Evolutionary conservation across 2,329 filamentous ascomycete genomes (phyloP).

Genomic region (Aureobasidium sp.): DNA sequence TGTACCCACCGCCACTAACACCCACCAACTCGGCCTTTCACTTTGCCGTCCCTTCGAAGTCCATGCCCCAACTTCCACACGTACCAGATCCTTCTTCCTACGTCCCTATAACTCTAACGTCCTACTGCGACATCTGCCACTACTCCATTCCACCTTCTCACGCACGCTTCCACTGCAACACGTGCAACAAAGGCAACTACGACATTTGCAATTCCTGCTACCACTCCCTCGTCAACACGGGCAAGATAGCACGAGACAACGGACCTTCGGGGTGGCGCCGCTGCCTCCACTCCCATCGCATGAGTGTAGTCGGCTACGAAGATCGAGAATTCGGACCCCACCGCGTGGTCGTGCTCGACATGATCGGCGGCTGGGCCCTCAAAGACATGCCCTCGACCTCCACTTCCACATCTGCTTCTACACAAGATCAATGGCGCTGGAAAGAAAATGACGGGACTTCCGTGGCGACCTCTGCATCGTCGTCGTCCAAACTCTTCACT

Average conservation of each 20-base stretch:
- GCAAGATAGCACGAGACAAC: conserved; percentile 63
- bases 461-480: neutral
- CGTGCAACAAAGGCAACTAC: conserved; percentile 73
- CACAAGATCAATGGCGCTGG: conserved; percentile 25
- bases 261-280: conserved; percentile 74
- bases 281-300: conserved; percentile 68
- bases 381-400: conserved; percentile 33
- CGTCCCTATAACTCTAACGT: conserved; percentile 56
- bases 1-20: conserved; percentile 7
- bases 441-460: conserved; percentile 25
- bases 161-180: conserved; percentile 70
- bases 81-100: conserved; percentile 25
- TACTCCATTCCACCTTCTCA: conserved; percentile 60
- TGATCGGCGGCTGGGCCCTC: conserved; percentile 68
- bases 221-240: conserved; percentile 50
- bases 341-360: conserved; percentile 58
- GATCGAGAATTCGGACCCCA: conserved; percentile 58
- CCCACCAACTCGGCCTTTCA: conserved; percentile 15
- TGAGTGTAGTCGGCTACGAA: conserved; percentile 70
- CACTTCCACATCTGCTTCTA: neutral
- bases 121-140: conserved; percentile 70
- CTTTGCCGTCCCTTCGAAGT: conserved; percentile 8
- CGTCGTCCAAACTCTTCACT: neutral
- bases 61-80: conserved; percentile 25
- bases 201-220: conserved; percentile 80